Base-by-base conservation (phyloP, 768 basidiomycete species). In the Exidia glandulosa region DNA sequence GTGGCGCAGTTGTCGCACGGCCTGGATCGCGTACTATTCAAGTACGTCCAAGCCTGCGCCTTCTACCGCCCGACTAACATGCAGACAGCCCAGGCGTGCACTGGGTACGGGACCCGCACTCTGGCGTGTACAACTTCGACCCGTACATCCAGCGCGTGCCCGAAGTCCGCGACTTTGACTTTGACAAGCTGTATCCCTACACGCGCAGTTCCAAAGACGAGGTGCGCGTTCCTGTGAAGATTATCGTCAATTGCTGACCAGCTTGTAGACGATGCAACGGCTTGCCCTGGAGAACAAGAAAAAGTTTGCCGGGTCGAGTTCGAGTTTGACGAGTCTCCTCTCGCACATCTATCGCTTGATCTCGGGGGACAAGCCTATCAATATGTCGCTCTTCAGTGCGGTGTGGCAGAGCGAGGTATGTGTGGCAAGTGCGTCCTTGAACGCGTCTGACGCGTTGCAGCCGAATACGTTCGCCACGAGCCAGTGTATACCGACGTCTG, bases 321-420 rank as follows among this genome's bases (percentile, higher is more conserved):
- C 93, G 7, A 93, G 91, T 1, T 71, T 96, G 57, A 86, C 91
- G 0, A 85, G 88, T 34, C 83, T 94, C 66, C 76, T 96, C 47
- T 78, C 83, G 48, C 93, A 97, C 55, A 82, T 95, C 19, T 98
- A 96, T 69, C 91, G 92, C 67, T 77, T 93, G 19, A 75, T 96
- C 3, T 93, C 90, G 27, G 81, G 81, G 23, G 80, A 86, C 63
- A 87, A 83, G 66, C 71, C 73, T 0, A 79, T 92, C 29, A 83
- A 94, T 67, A 79, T 79, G 2, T 73, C 75, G 5, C 74, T 73
- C 27, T 70, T 96, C 48, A 89, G 86, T 65, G 70, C 71, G 14
- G 75, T 74, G 1, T 96, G 91, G 67, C 65, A 67, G 2, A 67
- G 71, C 16, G 80, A 85, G 72, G 91, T 34, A 27, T 47, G 55